Conservation (phyloP, 192 early-diverging fungal species). For the Linnemannia exigua region DNA sequence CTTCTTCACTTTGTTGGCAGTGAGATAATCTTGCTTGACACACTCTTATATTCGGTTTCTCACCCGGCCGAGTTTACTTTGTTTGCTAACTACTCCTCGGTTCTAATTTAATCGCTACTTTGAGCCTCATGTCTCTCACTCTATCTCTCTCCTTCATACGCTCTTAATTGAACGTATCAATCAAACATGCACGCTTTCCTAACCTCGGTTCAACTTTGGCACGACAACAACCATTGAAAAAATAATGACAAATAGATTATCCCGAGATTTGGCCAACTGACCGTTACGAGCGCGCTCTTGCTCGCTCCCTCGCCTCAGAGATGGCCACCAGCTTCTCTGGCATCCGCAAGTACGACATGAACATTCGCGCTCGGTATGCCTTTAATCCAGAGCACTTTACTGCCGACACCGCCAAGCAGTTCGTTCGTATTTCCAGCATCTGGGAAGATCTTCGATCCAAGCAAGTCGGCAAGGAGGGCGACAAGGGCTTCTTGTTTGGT, state of each 20-base stretch:
- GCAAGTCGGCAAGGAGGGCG: conserved; percentile 28
- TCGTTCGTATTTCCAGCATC: conserved; percentile 37
- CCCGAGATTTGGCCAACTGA: conserved; percentile 47
- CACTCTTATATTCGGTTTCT: too few species aligned
- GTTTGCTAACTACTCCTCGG: background rate
- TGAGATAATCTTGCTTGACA: too few species aligned
- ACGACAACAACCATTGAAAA: background rate
- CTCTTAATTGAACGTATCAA: background rate
- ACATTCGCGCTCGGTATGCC: conserved; percentile 16
- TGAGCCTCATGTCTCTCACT: background rate
- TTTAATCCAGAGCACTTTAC: conserved; percentile 37
- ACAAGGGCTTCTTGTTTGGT: conserved; percentile 58
- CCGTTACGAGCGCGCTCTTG: conserved; percentile 47
- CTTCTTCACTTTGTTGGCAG: background rate
- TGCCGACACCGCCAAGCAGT: conserved; percentile 12
- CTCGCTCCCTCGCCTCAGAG: conserved; percentile 49
- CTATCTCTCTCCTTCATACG: background rate
- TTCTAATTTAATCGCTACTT: background rate
- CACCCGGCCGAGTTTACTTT: background rate
- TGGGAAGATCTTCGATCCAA: conserved; percentile 51
- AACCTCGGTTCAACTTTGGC: too few species aligned
- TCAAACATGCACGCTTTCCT: background rate
- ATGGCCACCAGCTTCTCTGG: conserved; percentile 51
- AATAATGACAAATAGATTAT: conserved; percentile 33
- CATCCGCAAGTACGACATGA: conserved; percentile 50